Evolutionary conservation across 2,329 filamentous ascomycete genomes (phyloP), one percentile per base, ranked within the genome.

Genomic region (Cryphonectria naterciae): DNA sequence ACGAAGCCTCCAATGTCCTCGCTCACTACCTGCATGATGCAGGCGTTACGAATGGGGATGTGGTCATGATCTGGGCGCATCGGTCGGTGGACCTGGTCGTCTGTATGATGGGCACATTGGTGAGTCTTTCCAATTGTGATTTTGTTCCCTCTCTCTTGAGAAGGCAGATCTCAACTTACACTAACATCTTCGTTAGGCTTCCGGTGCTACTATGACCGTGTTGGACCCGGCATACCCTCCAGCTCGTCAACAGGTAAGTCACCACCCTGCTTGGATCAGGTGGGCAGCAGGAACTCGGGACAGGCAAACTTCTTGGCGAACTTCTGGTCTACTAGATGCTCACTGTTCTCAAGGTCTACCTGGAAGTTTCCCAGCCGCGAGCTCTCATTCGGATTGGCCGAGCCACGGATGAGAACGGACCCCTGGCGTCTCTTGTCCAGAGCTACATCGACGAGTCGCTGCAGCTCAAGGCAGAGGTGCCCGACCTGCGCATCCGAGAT

Each of bases 1-100:
- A 94, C 78, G 92, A 97, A 82, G 91, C 92, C 0, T 92, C 93
- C 41, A 97, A 97, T 79, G 85, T 89, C 25, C 80, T 98, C 8
- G 93, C 94, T 32, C 90, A 97, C 81, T 88, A 97, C 78, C 86
- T 98, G 28, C 87, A 92, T 68, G 85, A 91, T 66, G 86, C 89
- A 76, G 94, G 95, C 70, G 85, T 94, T 74, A 85, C 90, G 71
- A 85, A 89, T 75, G 94, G 94, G 11, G 94, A 98, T 78, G 94
- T 97, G 2, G 94, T 97, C 76, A 97, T 97, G 93, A 93, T 96
- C 74, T 98, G 91, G 78, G 93, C 93, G 69, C 88, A 97, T 81
- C 89, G 95, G 70, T 90, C 90, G 70, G 94, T 97, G 46, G 86
- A 89, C 39, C 80, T 89, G 17, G 84, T 89, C 60, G 78, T 84